phyloP scores from a whole-genome alignment of 208 protist genomes.

The Trichomonas gallinae region DNA sequence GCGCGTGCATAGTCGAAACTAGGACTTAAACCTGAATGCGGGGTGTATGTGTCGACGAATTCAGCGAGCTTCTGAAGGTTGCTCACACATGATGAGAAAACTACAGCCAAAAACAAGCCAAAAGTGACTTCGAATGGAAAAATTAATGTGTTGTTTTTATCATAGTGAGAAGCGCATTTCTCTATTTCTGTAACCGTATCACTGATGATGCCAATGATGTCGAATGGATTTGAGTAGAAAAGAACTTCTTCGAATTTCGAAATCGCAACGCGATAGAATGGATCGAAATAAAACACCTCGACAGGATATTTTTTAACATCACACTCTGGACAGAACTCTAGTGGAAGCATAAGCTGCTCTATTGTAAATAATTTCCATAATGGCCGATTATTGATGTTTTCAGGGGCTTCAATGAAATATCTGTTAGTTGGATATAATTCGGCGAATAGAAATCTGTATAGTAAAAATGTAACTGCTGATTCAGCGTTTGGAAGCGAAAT shows the following conservation, averaged over 20 bases:
- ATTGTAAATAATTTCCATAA: not conserved
- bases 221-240: not conserved
- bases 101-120: not conserved
- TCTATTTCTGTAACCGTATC: not conserved
- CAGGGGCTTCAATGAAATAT: not conserved
- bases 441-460: not conserved
- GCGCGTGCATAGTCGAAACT: not conserved
- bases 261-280: not conserved
- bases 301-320: not conserved
- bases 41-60: not conserved
- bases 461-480: not conserved
- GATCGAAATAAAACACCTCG: not conserved
- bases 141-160: not conserved
- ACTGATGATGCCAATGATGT: not conserved
- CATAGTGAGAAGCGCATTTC: not conserved
- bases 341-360: not conserved
- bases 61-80: not conserved
- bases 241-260: not conserved
- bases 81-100: not conserved
- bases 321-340: not conserved
- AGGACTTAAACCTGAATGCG: not conserved
- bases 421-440: not conserved
- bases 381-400: no score
- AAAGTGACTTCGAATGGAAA: conserved; percentile 7
- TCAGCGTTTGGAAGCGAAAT: not conserved